Evolutionary conservation across 2,329 filamentous ascomycete genomes (phyloP).

Genomic region (Hypoxylon sp.): DNA sequence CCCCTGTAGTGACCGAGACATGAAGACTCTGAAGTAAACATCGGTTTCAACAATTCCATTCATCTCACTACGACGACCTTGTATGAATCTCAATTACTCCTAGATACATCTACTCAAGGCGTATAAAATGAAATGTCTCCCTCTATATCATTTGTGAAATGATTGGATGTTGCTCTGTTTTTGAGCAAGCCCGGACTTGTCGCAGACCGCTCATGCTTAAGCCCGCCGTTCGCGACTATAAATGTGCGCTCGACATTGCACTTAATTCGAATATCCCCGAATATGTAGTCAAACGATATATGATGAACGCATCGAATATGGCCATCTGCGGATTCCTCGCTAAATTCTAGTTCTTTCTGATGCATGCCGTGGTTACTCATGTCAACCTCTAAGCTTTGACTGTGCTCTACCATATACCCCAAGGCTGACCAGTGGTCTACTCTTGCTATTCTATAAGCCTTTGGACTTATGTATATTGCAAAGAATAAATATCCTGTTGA

Average conservation of each 20-base stretch:
- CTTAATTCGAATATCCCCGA: conserved; percentile 29
- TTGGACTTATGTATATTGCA: conserved; percentile 25
- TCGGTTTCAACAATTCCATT: neutral
- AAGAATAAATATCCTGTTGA: conserved; percentile 19
- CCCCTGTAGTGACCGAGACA: neutral
- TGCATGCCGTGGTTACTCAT: conserved; percentile 25
- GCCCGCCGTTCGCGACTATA: neutral
- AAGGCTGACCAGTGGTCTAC: conserved; percentile 25
- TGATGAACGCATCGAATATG: conserved; percentile 3
- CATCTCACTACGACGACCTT: neutral
- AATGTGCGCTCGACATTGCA: conserved; percentile 12
- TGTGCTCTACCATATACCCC: conserved; percentile 30
- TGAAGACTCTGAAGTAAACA: neutral
- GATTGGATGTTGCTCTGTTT: neutral
- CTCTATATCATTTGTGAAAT: neutral
- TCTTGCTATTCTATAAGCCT: neutral
- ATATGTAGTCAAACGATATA: conserved; percentile 31
- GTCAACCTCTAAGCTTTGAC: conserved; percentile 16
- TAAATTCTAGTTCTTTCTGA: conserved; percentile 13
- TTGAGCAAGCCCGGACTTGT: neutral
- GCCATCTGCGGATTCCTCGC: conserved; percentile 6
- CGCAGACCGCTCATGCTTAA: neutral
- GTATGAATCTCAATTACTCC: neutral
- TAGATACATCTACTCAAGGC: neutral
- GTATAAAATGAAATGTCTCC: neutral